Evolutionary conservation across 768 basidiomycete species (phyloP), one percentile per base, ranked within the genome.

Genomic region (Xerocomellus intermedius): DNA sequence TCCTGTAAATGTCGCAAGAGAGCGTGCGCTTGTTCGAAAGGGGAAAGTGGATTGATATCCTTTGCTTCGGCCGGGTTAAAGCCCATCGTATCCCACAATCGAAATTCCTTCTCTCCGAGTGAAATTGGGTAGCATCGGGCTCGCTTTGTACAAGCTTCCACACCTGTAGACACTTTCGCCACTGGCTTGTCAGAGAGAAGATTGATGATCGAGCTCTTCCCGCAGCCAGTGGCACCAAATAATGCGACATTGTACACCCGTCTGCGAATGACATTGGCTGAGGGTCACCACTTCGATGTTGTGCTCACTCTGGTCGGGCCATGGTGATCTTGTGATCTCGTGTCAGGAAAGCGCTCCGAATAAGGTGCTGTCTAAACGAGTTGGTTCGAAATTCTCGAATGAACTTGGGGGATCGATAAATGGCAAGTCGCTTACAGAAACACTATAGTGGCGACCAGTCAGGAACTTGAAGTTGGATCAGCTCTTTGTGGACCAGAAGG

Each of bases 71-170:
- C 62, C 44, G 64, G 71, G 26, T 68, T 66, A 44, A 73, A 71
- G 2, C 72, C 74, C 43, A 61, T 68, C 17, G 72, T 73, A 49
- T 75, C 72, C 62, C 61, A 74, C 42, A 75, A 24, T 13, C 60
- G 63, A 53, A 71, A 69, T 22, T 48, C 49, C 42, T 41, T 66
- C 24, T 51, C 55, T 32, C 58, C 58, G 3, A 69, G 39, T 10
- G 61, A 48, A 39, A 68, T 36, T n/a, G 58, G 61, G n/a, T 62
- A 56, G 58, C 59, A 57, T 13, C 54, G 55, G 50, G 58, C 67
- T 8, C 64, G 50, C 35, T 62, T 70, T 1, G 79, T 80, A 42
- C 71, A 75, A 8, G 72, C 70, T 1, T 55, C 55, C 0, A 69
- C 70, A 2, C 64, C 55, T 16, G 59, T 63, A 4, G 74, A 74